Evolutionary conservation across 2,329 filamentous ascomycete genomes (phyloP).

Genomic region (Calonectria pteridis): DNA sequence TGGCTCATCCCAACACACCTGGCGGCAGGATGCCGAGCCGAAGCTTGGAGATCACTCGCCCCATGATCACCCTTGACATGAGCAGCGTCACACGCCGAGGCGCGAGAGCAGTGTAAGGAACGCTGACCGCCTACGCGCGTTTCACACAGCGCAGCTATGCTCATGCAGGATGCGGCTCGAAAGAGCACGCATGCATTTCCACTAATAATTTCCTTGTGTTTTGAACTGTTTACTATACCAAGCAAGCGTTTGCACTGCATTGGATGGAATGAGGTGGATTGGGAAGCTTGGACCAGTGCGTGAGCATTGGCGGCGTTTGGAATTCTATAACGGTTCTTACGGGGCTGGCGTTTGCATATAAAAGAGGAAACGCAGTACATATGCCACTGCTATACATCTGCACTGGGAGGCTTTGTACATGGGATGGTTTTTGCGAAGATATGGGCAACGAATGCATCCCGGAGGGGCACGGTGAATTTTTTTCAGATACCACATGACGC

Average conservation of each 20-base stretch:
- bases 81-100: conserved; percentile 40
- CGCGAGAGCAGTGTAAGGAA: conserved; percentile 41
- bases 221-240: conserved; percentile 27
- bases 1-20: conserved; percentile 68
- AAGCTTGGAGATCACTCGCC: conserved; percentile 67
- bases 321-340: conserved; percentile 24
- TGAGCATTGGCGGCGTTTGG: conserved; percentile 36
- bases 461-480: conserved; percentile 35
- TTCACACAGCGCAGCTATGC: conserved; percentile 1
- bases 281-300: conserved; percentile 16
- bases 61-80: conserved; percentile 45
- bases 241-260: conserved; percentile 37
- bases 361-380: conserved; percentile 31
- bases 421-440: conserved; percentile 16
- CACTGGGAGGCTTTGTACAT: conserved; percentile 10
- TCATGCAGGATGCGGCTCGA: conserved; percentile 27
- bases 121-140: conserved; percentile 31
- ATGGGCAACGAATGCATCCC: conserved; percentile 35
- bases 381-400: conserved; percentile 1
- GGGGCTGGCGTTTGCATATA: conserved; percentile 38
- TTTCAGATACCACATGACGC: conserved; percentile 45
- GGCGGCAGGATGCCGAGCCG: conserved; percentile 67
- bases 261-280: conserved; percentile 23
- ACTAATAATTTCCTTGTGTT: conserved; percentile 35
- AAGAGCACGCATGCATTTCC: conserved; percentile 33